These are phyloP conservation scores for Calonectria pseudoreteaudii DNA, from an alignment of 2,329 filamentous ascomycete species.

Conservation along the genomic window DNA sequence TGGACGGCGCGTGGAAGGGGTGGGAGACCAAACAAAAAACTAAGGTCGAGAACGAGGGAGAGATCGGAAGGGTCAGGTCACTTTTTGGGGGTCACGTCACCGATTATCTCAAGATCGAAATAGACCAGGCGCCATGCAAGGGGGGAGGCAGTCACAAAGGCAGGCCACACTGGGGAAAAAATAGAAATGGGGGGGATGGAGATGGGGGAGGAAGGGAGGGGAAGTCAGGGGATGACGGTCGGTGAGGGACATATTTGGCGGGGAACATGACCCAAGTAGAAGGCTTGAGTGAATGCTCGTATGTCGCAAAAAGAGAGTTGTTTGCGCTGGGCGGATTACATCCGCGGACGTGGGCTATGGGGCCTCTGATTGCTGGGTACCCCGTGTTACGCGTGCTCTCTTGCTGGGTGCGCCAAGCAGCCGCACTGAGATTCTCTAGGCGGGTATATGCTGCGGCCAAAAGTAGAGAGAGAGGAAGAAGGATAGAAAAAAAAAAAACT, in stretches of 20 bases:
- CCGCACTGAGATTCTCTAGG: not conserved
- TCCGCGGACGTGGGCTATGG: conserved; percentile 14
- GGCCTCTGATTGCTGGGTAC: conserved; percentile 16
- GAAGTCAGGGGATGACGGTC: conserved; percentile 13
- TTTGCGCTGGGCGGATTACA: conserved; percentile 13
- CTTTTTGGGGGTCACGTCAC: conserved; percentile 12
- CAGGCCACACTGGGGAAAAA: conserved; percentile 1
- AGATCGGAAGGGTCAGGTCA: conserved; percentile 2
- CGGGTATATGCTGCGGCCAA: not conserved
- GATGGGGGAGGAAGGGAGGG: not conserved
- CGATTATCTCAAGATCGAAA: not conserved
- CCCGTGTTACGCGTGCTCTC: conserved; percentile 12
- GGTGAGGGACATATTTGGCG: conserved; percentile 23
- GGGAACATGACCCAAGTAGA: not conserved
- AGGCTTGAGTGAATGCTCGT: conserved; percentile 5
- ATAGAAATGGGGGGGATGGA: not conserved
- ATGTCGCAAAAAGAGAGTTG: not conserved
- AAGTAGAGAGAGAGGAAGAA: not conserved
- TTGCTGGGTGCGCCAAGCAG: not conserved
- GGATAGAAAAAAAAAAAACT: not conserved
- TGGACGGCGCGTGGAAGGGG: not conserved
- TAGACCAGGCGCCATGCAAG: not conserved
- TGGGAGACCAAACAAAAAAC: not conserved
- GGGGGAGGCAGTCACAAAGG: conserved; percentile 9
- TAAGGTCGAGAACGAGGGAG: not conserved